Evolutionary conservation across 2,329 filamentous ascomycete species (phyloP), one percentile per base, ranked within the genome.

Genomic region (Ustulina deusta): DNA sequence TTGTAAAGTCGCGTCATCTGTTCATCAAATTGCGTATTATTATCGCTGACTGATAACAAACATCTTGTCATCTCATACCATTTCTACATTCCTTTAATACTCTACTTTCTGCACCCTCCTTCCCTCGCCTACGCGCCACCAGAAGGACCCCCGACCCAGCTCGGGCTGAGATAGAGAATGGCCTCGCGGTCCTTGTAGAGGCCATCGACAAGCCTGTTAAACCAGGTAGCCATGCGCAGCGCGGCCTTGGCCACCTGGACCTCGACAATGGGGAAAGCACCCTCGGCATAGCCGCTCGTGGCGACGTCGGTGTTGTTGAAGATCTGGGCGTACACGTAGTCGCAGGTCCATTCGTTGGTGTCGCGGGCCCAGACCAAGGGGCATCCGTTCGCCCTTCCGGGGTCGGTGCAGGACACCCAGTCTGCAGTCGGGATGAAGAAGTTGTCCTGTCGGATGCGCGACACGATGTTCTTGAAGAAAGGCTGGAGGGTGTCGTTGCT

Each of bases 271-370:
- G 71, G 69, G 40, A 52, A 65, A 3, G 70, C 72, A 34, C 69
- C 72, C 32, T 68, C 58, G 13, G 70, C 70, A 36, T 73, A 73
- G 29, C 71, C 70, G 54, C 69, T 70, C 5, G 69, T 70, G 4
- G 69, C 70, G 15, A 73, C 65, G 34, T 73, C 72, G 32, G 70
- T 73, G 48, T 63, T 61, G 68, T 72, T 72, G 63, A 69, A 72
- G 48, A 68, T 40, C 58, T 73, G 69, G n/a, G 66, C 66, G 58
- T 72, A 72, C 9, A 73, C 72, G 48, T 72, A 71, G 65, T 72
- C 70, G 51, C 72, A 73, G 20, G 70, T 72, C 69, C 70, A 72
- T 15, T 62, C 70, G 57, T 73, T 73, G 32, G 69, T 71, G 42
- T 73, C 72, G 17, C 69, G 70, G 1, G 72, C 72, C 72, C 70